phyloP scores from a whole-genome alignment of 176 grass and related monocot genomes.

The Pharus latifolius region DNA sequence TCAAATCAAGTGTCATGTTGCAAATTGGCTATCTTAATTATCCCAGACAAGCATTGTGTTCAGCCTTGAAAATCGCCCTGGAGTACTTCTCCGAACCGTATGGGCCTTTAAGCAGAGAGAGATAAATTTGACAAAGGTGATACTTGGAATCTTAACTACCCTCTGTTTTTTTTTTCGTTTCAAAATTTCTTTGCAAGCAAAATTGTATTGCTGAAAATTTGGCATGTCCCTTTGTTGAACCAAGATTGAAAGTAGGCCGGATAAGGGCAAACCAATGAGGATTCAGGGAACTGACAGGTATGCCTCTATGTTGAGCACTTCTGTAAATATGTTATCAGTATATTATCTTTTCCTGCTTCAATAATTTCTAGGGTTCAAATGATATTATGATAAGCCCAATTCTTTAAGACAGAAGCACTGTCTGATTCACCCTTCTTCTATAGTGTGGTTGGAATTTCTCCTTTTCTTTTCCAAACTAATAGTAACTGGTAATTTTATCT shows the following conservation, averaged over 20 bases:
- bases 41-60: conserved; percentile 54
- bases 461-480: too few species aligned
- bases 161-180: not conserved
- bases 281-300: conserved; percentile 43
- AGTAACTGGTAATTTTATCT: not conserved
- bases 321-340: not conserved
- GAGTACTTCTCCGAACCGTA: conserved; percentile 41
- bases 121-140: conserved; percentile 52
- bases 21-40: not conserved
- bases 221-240: not conserved
- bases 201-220: not conserved
- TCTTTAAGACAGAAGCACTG: too few species aligned
- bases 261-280: conserved; percentile 34
- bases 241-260: conserved; percentile 58
- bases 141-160: not conserved
- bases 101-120: conserved; percentile 43
- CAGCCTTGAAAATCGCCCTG: conserved; percentile 43
- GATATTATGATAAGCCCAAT: too few species aligned
- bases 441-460: too few species aligned
- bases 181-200: not conserved
- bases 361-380: not conserved
- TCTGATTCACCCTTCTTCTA: not conserved
- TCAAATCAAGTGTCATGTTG: conserved; percentile 1
- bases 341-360: not conserved
- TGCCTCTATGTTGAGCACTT: not conserved